These are phyloP conservation scores for Neofusicoccum parvum DNA, from an alignment of 2,329 filamentous ascomycete genomes.

Conservation along the genomic window DNA sequence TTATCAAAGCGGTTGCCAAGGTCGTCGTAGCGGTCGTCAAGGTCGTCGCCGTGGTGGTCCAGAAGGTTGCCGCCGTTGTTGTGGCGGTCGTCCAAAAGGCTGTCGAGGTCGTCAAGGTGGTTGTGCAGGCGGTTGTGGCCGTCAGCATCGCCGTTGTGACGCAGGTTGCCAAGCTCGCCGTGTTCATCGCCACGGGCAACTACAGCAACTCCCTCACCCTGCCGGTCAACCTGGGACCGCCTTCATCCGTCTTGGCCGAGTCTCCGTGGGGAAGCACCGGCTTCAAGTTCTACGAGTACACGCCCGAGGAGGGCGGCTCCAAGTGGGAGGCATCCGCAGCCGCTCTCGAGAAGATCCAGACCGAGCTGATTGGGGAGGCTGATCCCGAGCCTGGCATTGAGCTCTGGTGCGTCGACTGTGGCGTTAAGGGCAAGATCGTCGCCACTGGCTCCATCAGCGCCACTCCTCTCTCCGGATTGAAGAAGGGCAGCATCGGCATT, in stretches of 20 bases:
- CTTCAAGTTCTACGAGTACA: conserved; percentile 23
- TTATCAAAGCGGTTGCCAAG: no score
- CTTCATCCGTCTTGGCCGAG: background rate
- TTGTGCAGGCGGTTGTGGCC: conserved; percentile 1
- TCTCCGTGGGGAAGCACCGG: conserved; percentile 20
- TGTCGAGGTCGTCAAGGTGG: background rate
- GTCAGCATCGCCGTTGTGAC: conserved; percentile 1
- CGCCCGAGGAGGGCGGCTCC: background rate
- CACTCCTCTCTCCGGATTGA: conserved; percentile 20
- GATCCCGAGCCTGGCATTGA: conserved; percentile 24
- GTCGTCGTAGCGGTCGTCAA: background rate
- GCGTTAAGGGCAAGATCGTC: conserved; percentile 21
- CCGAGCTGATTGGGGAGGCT: conserved; percentile 15
- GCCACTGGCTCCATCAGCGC: conserved; percentile 22
- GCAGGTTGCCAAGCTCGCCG: background rate
- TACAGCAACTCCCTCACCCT: conserved; percentile 19
- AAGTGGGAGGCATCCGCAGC: conserved; percentile 4
- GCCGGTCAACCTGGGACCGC: conserved; percentile 19
- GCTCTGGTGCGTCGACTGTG: conserved; percentile 25
- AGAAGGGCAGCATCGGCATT: conserved; percentile 21
- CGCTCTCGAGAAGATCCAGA: conserved; percentile 17
- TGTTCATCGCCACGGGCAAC: conserved; percentile 17
- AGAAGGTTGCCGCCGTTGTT: background rate
- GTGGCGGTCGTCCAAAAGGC: conserved; percentile 6
- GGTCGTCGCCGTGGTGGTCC: background rate